A percentile compares a stretch with the other conserved stretches of the same genome.
These are phyloP conservation scores for Sporothrix variecibatus DNA, from an alignment of 2,329 filamentous ascomycete genomes.

Conservation along the genomic window DNA sequence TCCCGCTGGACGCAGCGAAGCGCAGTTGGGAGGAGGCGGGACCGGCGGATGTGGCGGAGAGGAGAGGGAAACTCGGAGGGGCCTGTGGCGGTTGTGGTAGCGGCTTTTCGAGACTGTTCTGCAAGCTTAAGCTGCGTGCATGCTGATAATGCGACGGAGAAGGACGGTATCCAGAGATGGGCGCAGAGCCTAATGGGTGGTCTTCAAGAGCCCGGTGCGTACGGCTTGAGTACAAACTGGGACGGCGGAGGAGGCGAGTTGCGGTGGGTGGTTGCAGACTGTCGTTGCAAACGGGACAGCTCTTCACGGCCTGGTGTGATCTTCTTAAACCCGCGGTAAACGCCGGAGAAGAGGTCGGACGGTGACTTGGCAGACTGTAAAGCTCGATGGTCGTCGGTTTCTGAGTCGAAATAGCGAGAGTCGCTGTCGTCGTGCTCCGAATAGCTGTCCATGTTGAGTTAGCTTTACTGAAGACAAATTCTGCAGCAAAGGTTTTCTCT, in stretches of 20 bases:
- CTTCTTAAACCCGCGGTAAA: slow-evolving; percentile 55
- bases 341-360: slow-evolving; percentile 53
- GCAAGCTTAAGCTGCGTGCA: slow-evolving; percentile 57
- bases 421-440: slow-evolving; percentile 39
- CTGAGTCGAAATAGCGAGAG: slow-evolving; percentile 49
- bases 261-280: slow-evolving; percentile 43
- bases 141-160: slow-evolving; percentile 43
- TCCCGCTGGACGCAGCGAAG: slow-evolving; percentile 31
- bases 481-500: not conserved
- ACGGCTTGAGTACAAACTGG: slow-evolving; percentile 41
- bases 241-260: slow-evolving; percentile 27
- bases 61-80: slow-evolving; percentile 31
- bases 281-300: slow-evolving; percentile 46
- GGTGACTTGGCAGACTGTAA: slow-evolving; percentile 41
- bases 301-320: slow-evolving; percentile 49
- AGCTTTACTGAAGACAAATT: slow-evolving; percentile 33
- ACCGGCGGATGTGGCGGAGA: slow-evolving; percentile 40
- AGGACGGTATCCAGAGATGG: slow-evolving; percentile 31
- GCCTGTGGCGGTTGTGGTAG: slow-evolving; percentile 53
- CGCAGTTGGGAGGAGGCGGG: slow-evolving; percentile 35
- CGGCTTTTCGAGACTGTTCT: slow-evolving; percentile 60
- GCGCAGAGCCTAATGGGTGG: slow-evolving; percentile 36
- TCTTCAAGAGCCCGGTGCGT: slow-evolving; percentile 27
- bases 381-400: slow-evolving; percentile 45
- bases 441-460: slow-evolving; percentile 38